Base-by-base conservation (phyloP, 257 asterid genomes). In the Fraxinus excelsior region DNA sequence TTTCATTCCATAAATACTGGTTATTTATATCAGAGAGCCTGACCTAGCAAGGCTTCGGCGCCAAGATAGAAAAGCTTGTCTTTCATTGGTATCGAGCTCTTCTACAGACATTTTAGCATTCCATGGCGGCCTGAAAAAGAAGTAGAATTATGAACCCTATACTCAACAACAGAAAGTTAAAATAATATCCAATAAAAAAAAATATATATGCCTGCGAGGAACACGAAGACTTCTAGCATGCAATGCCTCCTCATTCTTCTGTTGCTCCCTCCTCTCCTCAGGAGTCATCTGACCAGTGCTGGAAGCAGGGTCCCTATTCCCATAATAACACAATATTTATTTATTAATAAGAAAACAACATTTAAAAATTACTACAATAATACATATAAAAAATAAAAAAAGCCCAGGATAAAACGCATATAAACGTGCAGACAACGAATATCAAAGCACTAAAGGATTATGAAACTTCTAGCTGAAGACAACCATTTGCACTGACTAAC, bases 11-110 rank as follows among this genome's bases (percentile, higher is more conserved):
- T 4, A 26, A 37, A 51, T 58, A 71, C 60, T 34, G 42, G 32
- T 74, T 69, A 49, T 13, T 32, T 32, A 64, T 75, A 28, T 56
- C 21, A 73, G 32, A 14, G 62, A 23, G 51, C 73, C 92, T 82
- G 69, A 95, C 99, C 94, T 89, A 73, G 94, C 99, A 87, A 96
- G 97, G 80, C 53, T 90, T 76, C 98, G 97, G 40, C 99, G 97
- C 98, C 98, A 96, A 84, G 87, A 91, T 44, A 93, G 88, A 80
- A 96, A 96, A 71, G 98, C 92, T 82, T 84, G 83, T 42, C 84
- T 85, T 74, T 96, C 99, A 70, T 85, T 96, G 74, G 85, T 84
- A 78, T 96, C 98, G 77, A 96, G 97, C 91, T 91, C 97, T 86
- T 93, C 99, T 7, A 87, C 91, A 5, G 95, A 81, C 99, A 93